Percentiles rank a stretch among this genome's conserved stretches.
phyloP scores from a whole-genome alignment of 306 rosid species.

The Lupinus albus region DNA sequence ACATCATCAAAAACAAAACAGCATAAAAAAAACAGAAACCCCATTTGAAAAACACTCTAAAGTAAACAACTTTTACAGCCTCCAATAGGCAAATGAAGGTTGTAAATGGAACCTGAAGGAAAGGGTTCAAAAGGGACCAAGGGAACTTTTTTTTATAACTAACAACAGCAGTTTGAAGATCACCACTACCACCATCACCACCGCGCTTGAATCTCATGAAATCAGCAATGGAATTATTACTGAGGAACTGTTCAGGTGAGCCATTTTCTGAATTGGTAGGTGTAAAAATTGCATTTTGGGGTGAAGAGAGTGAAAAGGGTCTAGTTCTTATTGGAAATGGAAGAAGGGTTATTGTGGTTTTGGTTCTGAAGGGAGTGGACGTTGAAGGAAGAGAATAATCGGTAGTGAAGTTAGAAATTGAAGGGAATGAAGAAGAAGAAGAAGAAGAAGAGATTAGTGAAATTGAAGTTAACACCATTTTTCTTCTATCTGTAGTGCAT shows the following conservation, averaged over 20 bases:
- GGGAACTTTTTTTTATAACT: slow-evolving; percentile 82
- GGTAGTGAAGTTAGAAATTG: slow-evolving; percentile 39
- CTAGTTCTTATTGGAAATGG: slow-evolving; percentile 32
- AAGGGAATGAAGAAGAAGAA: slow-evolving; percentile 57
- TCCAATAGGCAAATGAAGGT: not conserved
- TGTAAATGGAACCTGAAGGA: slow-evolving; percentile 60
- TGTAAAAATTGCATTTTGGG: slow-evolving; percentile 26
- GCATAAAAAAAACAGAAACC: slow-evolving; percentile 11
- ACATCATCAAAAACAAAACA: slow-evolving; percentile 42
- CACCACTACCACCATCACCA: slow-evolving; percentile 56
- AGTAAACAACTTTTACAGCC: slow-evolving; percentile 4
- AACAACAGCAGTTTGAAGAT: slow-evolving; percentile 85
- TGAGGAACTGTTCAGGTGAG: slow-evolving; percentile 64
- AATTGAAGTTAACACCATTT: slow-evolving; percentile 58
- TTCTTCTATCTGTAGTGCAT: not conserved
- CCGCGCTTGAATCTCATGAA: slow-evolving; percentile 84
- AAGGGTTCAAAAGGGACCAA: slow-evolving; percentile 77
- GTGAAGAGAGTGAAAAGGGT: slow-evolving; percentile 37
- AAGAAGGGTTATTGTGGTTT: slow-evolving; percentile 35
- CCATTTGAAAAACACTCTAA: slow-evolving; percentile 27
- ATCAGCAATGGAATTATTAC: slow-evolving; percentile 75
- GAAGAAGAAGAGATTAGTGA: slow-evolving; percentile 61
- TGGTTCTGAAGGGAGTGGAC: slow-evolving; percentile 42
- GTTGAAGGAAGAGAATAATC: slow-evolving; percentile 53
- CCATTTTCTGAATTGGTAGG: slow-evolving; percentile 61